Base-by-base conservation (phyloP, 257 asterid genomes). In the Anisodus tanguticus region DNA sequence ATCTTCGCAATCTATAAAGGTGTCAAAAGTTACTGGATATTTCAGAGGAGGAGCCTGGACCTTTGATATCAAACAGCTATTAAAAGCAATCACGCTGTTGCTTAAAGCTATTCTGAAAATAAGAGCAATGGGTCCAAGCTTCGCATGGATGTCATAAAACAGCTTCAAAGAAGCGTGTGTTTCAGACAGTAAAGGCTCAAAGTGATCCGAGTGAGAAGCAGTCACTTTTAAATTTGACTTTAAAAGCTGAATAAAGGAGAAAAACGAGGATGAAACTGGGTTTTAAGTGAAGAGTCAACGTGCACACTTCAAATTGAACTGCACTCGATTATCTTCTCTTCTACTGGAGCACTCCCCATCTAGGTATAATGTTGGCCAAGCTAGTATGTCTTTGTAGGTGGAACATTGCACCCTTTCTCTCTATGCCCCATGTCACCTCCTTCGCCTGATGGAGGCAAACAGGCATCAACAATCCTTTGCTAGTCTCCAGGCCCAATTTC, bases 1-100 rank as follows among this genome's bases (percentile, higher is more conserved):
- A 63, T 22, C 12, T 63, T 63, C 39, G 35, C 39, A 7, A 63
- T 63, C 39, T 15, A 63, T 63, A 63, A 9, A 63, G 37, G 37
- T 60, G 37, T 60, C 67, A 60, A 19, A 19, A 62, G 37, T 62
- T 62, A 8, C 68, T 62, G 68, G 37, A 62, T 62, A 62, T n/a
- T 62, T 62, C 68, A 19, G 68, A 3, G 39, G 68, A 62, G 68
- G 68, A 62, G 68, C 68, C 68, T 62, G 13, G 35, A 62, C 68
- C 68, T 62, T 62, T 62, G 68, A 62, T 19, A 19, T 62, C 68
- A 8, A 63, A 22, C 39, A 9, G 69, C 22, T 63, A 63, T 63
- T 4, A 19, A 63, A 63, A 63, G 69, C 69, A 63, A 22, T 9
- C 16, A 9, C 15, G 15, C 69, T 63, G 69, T 9, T 63, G 15